Base-by-base conservation (phyloP, 2,329 filamentous ascomycete genomes). In the Phoma herbarum region DNA sequence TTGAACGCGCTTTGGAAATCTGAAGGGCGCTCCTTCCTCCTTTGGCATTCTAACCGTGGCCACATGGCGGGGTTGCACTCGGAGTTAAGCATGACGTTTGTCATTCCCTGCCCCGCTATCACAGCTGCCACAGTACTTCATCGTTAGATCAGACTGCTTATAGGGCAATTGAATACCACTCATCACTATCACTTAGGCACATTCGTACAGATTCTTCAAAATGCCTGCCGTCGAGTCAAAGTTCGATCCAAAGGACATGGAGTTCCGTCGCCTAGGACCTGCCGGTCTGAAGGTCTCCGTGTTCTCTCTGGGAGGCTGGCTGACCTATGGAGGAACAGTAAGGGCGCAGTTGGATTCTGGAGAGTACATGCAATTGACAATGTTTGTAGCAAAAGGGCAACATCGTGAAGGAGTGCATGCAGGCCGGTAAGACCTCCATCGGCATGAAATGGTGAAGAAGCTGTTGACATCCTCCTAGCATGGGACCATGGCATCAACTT, bases 401-500 rank as follows among this genome's bases (percentile, higher is more conserved):
- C 65, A 79, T 82, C 44, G 81, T 83, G 52, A 83, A 82, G 72
- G 80, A 84, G 48, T 82, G 79, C 67, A 77, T 84, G 18, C n/a
- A 22, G 20, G 37, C 37, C 3, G 33, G 33, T 37, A 20, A 37
- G 16, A 33, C 18, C 4, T 20, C 33, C 10, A 20, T 18, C 8
- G 18, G 12, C 12, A 4, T 7, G 16, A 3, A 14, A 33, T 14
- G 31, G 6, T 33, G 5, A 12, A 6, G 31, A 12, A 33, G 12
- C 31, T 14, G 9, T 33, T 33, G 31, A 33, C 31, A 16, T 33
- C 4, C 12, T 33, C 31, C 14, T 16, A 18, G 81, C 81, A 0
- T 84, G 80, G 78, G 72, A 81, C 64, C 68, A 82, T 57, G 81
- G 81, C 55, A 80, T 83, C 71, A 82, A 83, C 71, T 82, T 82